Base-by-base conservation (phyloP, 164 flowering plant genomes). In the Piper betle region DNA sequence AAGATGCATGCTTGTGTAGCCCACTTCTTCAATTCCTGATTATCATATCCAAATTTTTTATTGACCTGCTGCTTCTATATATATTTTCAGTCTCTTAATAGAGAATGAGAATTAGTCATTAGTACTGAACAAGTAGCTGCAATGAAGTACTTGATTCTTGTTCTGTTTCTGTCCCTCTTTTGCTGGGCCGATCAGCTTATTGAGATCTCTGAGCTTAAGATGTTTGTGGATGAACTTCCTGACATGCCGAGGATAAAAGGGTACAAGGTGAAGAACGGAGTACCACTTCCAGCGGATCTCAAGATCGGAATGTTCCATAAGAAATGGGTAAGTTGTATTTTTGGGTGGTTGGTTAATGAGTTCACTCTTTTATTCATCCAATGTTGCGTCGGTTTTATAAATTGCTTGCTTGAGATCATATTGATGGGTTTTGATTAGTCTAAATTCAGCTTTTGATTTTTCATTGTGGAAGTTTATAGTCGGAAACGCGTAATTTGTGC, bases 141-240 rank as follows among this genome's bases (percentile, higher is more conserved):
- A 8, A 15, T 37, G 38, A 57, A 57, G n/a, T 8, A 25, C 16
- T 12, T 8, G 8, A 18, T 52, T 38, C 48, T 37, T 38, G 43
- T 52, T 43, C 33, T 52, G 40, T 8, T 8, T 40, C 48, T 54
- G 4, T 4, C 39, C 50, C 17, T 38, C 19, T 37, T 58, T 50
- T 41, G 63, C 40, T 20, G 43, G 54, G 64, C 59, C 3, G 72
- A 57, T 57, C 61, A 43, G 12, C 59, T 81, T 1, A 8, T 85
- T 7, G 75, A 58, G 38, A 62, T 69, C 9, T 71, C 84, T 3
- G 60, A 66, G 72, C 62, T 91, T 64, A 48, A 74, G 53, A 84
- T 80, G 92, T 91, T 85, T 61, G 98, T 88, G 0, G 98, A 91
- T 64, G 86, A 82, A 58, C 81, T 91, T 50, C 92, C 84, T 2